phyloP scores from a whole-genome alignment of 768 basidiomycete genomes.

The Gyrodon lividus region DNA sequence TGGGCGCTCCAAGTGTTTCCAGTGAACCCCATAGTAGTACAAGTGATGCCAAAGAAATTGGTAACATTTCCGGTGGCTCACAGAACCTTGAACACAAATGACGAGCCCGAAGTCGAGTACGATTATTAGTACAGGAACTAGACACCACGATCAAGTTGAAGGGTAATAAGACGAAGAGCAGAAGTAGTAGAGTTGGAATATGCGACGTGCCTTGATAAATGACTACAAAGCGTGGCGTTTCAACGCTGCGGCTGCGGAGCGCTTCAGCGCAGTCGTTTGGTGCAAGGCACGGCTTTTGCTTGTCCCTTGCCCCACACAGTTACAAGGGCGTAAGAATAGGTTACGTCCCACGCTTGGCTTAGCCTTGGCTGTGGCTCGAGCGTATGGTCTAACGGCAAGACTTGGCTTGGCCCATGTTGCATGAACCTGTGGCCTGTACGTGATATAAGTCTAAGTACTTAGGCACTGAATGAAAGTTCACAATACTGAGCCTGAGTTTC shows the following conservation, averaged over 20 bases:
- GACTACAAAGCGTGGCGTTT: background rate
- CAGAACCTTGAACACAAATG: background rate
- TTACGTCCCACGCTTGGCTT: background rate
- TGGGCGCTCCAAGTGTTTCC: conserved; percentile 14
- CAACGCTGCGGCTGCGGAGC: background rate
- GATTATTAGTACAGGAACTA: background rate
- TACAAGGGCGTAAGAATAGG: background rate
- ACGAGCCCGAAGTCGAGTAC: background rate
- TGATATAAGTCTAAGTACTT: no score
- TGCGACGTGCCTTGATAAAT: no score
- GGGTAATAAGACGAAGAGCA: background rate
- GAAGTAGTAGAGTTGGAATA: background rate
- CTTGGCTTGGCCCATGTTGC: no score
- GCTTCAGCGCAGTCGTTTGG: background rate
- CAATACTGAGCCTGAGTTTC: no score
- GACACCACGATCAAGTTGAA: background rate
- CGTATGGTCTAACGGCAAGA: no score
- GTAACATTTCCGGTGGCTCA: conserved; percentile 14
- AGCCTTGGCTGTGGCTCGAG: background rate
- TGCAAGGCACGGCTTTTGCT: background rate
- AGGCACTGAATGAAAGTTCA: no score
- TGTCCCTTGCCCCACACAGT: background rate
- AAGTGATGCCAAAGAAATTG: conserved; percentile 6
- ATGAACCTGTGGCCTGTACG: no score
- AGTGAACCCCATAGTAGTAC: conserved; percentile 15